Conservation (phyloP, 257 asterid species). For the Rehmannia glutinosa region DNA sequence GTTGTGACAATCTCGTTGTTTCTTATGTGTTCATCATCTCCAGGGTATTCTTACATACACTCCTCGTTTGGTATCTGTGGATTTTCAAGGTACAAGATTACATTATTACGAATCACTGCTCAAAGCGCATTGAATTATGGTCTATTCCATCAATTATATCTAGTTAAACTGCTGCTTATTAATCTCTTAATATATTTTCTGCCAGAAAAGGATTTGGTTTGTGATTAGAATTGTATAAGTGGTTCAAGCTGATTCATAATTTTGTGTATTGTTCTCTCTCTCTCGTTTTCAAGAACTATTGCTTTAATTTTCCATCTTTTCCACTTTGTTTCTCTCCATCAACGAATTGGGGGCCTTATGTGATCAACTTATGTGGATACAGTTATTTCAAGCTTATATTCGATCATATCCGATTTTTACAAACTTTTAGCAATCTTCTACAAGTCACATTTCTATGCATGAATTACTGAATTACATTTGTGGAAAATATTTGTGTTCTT, state of each 20-base stretch:
- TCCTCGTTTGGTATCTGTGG: slow-evolving; percentile 85
- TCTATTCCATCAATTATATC: background rate
- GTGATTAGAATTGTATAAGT: background rate
- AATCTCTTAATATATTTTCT: background rate
- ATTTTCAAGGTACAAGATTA: slow-evolving; percentile 63
- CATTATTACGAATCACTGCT: background rate
- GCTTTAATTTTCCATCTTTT: background rate
- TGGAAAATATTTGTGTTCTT: background rate
- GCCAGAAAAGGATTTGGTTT: background rate
- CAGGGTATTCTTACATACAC: slow-evolving; percentile 90
- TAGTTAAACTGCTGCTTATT: background rate
- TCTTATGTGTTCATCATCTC: slow-evolving; percentile 21
- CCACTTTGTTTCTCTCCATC: background rate
- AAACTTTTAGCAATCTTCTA: background rate
- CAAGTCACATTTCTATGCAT: background rate
- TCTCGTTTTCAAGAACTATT: background rate
- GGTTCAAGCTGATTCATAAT: background rate
- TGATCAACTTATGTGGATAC: background rate
- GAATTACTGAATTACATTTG: background rate
- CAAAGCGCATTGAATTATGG: background rate
- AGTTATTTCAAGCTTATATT: background rate
- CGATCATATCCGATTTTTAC: too few species aligned
- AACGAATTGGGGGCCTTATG: background rate
- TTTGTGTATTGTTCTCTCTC: background rate
- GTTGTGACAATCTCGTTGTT: background rate